phyloP scores from a whole-genome alignment of 495 filamentous ascomycete genomes.

The Bacidia rubella region DNA sequence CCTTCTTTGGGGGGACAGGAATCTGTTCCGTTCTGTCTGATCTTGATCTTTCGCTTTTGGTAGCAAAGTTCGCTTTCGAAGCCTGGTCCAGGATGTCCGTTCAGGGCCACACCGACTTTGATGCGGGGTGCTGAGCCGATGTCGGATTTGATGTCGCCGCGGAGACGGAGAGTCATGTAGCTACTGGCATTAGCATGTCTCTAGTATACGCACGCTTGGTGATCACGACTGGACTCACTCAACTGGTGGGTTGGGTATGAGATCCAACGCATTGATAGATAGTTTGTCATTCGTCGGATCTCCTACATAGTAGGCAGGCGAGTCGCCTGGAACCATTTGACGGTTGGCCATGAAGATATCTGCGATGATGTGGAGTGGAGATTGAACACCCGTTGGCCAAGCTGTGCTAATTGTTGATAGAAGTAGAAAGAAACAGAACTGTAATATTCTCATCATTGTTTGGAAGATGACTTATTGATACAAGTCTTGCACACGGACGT shows the following conservation, averaged over 20 bases:
- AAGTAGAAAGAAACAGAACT: too few species aligned
- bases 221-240: background rate
- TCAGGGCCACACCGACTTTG: background rate
- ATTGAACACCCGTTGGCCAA: too few species aligned
- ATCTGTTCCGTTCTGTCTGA: background rate
- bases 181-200: background rate
- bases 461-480: too few species aligned
- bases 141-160: background rate
- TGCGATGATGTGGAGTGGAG: too few species aligned
- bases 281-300: background rate
- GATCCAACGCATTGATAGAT: background rate
- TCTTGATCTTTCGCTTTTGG: background rate
- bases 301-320: background rate
- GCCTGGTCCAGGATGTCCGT: background rate
- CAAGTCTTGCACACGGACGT: too few species aligned
- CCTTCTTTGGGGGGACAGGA: background rate
- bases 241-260: background rate
- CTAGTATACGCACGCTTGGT: background rate
- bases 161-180: slow-evolving; percentile 1
- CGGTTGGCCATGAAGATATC: too few species aligned
- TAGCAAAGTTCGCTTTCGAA: background rate
- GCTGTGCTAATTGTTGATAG: too few species aligned
- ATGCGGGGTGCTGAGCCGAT: background rate
- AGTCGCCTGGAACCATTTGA: background rate
- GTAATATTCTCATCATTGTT: too few species aligned